These are phyloP conservation scores for Phytophthora lateralis DNA, from an alignment of 352 stramenopile species.

Conservation along the genomic window DNA sequence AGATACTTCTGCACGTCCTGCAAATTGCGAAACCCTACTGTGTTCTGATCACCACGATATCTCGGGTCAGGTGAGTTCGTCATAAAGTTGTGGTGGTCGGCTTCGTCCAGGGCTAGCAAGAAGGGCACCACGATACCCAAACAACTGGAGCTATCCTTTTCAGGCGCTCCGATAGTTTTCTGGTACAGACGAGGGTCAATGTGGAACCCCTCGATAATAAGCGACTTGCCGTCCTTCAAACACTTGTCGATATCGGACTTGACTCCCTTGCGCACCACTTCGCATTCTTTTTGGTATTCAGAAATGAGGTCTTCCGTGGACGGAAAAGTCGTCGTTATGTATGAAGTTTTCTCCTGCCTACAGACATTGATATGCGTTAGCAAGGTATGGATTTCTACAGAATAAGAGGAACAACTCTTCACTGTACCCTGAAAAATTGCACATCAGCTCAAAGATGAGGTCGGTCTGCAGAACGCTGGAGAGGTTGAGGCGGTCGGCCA, in stretches of 20 bases:
- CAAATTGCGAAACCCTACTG: conserved; percentile 72
- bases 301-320: conserved; percentile 66
- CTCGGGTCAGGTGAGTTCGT: conserved; percentile 80
- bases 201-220: conserved; percentile 89
- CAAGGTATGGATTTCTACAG: no score
- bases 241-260: conserved; percentile 89
- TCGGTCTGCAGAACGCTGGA: conserved; percentile 89
- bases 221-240: conserved; percentile 88
- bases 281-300: conserved; percentile 82
- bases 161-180: conserved; percentile 52
- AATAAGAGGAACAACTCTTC: background rate
- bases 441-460: conserved; percentile 91
- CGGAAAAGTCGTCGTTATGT: conserved; percentile 61
- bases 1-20: conserved; percentile 84
- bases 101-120: conserved; percentile 66
- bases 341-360: conserved; percentile 70
- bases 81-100: conserved; percentile 82
- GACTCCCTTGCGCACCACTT: conserved; percentile 82
- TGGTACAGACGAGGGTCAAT: conserved; percentile 88
- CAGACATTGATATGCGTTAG: background rate
- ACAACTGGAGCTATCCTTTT: conserved; percentile 36
- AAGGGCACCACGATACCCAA: conserved; percentile 86
- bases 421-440: conserved; percentile 86
- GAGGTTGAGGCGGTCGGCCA: conserved; percentile 86
- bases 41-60: conserved; percentile 64